phyloP scores from a whole-genome alignment of 495 filamentous ascomycete species.

The Podospora conica region DNA sequence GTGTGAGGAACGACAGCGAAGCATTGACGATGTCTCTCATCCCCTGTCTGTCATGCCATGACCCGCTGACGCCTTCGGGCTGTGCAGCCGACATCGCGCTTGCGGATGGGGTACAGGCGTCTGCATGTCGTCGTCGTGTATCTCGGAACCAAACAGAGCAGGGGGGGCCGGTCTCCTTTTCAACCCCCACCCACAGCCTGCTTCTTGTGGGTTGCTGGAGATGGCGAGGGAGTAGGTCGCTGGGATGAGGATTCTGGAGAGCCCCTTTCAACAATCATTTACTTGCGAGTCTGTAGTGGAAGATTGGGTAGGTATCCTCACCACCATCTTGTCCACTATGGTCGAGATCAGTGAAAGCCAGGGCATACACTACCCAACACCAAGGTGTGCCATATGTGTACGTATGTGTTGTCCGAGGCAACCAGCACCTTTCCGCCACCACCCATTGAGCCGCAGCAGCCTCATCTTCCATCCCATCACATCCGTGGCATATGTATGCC shows the following conservation, averaged over 20 bases:
- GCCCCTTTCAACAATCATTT: no score
- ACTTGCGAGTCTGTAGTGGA: no score
- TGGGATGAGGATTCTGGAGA: no score
- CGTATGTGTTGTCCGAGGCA: not conserved
- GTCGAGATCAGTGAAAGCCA: no score
- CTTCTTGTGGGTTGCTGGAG: no score
- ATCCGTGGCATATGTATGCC: not conserved
- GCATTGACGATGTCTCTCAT: not conserved
- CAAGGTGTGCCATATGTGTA: not conserved
- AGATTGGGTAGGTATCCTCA: no score
- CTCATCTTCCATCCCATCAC: not conserved
- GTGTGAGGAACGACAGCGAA: not conserved
- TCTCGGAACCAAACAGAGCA: not conserved
- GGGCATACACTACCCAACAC: no score
- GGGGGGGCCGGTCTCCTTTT: not conserved
- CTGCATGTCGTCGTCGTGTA: not conserved
- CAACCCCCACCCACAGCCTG: not conserved
- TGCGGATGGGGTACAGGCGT: not conserved
- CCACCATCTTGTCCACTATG: not conserved
- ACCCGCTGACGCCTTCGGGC: not conserved
- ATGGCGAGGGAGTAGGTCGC: no score
- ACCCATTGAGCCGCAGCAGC: not conserved
- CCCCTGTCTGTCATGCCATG: not conserved
- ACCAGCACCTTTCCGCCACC: not conserved
- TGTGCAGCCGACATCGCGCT: not conserved